A percentile compares a stretch with the other conserved stretches of the same genome.
Evolutionary conservation across 345 rosid genomes (phyloP).

Genomic region (Garcia nutans): DNA sequence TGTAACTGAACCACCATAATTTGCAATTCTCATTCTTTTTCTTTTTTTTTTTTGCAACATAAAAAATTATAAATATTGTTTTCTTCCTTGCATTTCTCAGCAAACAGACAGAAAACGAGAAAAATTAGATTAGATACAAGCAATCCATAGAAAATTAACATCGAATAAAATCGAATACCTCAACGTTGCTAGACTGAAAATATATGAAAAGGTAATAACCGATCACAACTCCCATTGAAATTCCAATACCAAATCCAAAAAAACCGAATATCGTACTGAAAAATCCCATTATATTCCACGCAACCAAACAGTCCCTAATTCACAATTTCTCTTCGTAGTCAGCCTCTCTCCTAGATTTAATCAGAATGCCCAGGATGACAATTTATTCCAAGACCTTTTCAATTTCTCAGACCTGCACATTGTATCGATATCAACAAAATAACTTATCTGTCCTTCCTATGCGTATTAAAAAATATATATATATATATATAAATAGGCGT

Average conservation of each 20-base stretch:
- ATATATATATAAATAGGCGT: too few species aligned
- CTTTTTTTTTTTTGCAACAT: too few species aligned
- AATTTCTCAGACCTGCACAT: slow-evolving; percentile 1
- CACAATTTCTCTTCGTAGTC: background rate
- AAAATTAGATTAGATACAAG: background rate
- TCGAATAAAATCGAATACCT: slow-evolving; percentile 41
- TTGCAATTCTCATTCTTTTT: too few species aligned
- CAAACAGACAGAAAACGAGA: background rate
- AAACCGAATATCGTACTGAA: slow-evolving; percentile 59
- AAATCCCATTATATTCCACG: slow-evolving; percentile 52
- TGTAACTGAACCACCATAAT: too few species aligned
- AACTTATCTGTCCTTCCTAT: background rate
- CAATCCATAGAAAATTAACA: background rate
- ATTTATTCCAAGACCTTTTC: background rate
- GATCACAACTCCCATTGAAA: slow-evolving; percentile 59
- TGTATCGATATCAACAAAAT: background rate
- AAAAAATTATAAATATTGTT: background rate
- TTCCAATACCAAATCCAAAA: slow-evolving; percentile 77
- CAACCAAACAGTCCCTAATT: slow-evolving; percentile 15
- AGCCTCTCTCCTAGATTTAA: background rate
- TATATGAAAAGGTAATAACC: slow-evolving; percentile 81
- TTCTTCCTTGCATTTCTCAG: background rate
- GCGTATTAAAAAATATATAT: too few species aligned
- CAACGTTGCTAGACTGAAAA: slow-evolving; percentile 60
- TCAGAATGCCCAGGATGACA: background rate